Evolutionary conservation across 148 eudicot species (phyloP).

Genomic region (Rhododendron molle): DNA sequence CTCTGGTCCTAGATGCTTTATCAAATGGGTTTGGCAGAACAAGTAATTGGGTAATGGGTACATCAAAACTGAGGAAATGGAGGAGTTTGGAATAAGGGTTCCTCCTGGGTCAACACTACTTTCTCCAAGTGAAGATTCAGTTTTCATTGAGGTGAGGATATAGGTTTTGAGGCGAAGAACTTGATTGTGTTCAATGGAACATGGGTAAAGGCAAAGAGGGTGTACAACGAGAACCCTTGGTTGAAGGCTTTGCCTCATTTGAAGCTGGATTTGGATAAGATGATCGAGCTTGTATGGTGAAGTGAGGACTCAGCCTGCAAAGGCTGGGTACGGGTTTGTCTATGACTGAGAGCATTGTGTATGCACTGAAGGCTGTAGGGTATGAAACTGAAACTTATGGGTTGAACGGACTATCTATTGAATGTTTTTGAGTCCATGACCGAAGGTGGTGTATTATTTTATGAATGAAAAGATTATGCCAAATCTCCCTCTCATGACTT

Average conservation of each 20-base stretch:
- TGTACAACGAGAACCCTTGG: conserved; percentile 91
- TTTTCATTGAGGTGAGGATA: conserved; percentile 38
- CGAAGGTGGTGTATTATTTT: conserved; percentile 53
- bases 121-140: conserved; percentile 58
- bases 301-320: conserved; percentile 82
- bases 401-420: conserved; percentile 40
- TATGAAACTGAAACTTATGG: conserved; percentile 30
- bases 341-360: conserved; percentile 80
- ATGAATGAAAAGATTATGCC: conserved; percentile 47
- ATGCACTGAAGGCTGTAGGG: conserved; percentile 60
- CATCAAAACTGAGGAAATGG: conserved; percentile 20
- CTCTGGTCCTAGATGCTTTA: too few relatives aligned
- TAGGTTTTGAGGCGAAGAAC: conserved; percentile 63
- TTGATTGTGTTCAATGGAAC: conserved; percentile 89
- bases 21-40: too few relatives aligned
- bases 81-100: conserved; percentile 60
- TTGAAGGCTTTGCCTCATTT: conserved; percentile 63
- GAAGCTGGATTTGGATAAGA: conserved; percentile 57
- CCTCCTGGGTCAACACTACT: conserved; percentile 65
- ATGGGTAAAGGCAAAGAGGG: conserved; percentile 78
- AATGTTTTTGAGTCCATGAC: conserved; percentile 80
- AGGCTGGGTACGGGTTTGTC: conserved; percentile 67
- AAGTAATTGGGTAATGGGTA: too few relatives aligned
- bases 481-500: conserved; percentile 14
- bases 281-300: conserved; percentile 60